Evolutionary conservation across 768 basidiomycete genomes (phyloP), one percentile per base, ranked within the genome.

Genomic region (Mycena galericulata): DNA sequence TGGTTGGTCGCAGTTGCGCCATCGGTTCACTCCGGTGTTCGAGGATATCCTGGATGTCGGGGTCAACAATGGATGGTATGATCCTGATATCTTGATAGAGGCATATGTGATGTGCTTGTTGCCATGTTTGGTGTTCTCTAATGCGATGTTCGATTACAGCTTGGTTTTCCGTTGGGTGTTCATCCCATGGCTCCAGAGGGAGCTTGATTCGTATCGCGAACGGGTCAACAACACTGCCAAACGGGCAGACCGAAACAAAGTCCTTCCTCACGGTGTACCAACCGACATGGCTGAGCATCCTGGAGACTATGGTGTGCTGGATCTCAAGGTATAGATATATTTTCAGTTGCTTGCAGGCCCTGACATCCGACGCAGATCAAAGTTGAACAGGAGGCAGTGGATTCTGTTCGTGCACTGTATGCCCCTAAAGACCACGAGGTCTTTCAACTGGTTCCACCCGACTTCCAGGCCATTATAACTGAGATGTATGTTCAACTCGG

Each of bases 251-350:
- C 66, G 65, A n/a, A 71, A 81, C 34, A 84, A 82, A 54, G 57
- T 79, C n/a, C 75, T 83, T 11, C 82, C 81, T 11, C 76, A 79
- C 40, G 80, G 79, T 15, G 65, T 74, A 53, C 83, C 80, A 1
- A 62, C 69, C 24, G 40, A 75, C 4, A 82, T 84, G 18, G 67
- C 72, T 22, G 55, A 69, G 17, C 38, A 69, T 8, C 78, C 82
- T 0, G 60, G 77, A 2, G 45, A 68, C 11, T 80, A 69, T 72
- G 68, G 70, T 24, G 65, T 68, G 2, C 40, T 64, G 15, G 73
- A 84, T 56, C 84, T 82, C 73, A 76, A 75, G 75, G 82, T 81
- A 51, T 7, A 62, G 62, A 38, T 22, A 24, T 46, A 22, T 56
- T 58, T 32, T 43, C 10, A 20, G 27, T 47, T 36, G 69, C 27